phyloP scores from a whole-genome alignment of 495 filamentous ascomycete genomes.

The Rhizodiscina lignyota region DNA sequence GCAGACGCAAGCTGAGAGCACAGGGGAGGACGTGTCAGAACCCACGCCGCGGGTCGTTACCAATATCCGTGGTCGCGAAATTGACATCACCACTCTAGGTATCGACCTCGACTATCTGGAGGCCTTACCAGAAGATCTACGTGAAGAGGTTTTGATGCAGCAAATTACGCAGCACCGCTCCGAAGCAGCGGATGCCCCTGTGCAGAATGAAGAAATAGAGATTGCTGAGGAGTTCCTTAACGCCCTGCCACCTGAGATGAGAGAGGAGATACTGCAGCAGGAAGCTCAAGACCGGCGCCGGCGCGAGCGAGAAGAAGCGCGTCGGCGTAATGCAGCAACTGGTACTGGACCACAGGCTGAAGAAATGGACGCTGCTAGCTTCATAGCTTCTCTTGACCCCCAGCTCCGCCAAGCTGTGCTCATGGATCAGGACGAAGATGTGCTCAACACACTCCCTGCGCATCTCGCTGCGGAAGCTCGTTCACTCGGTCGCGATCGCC shows the following conservation, averaged over 20 bases:
- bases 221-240: slow-evolving; percentile 91
- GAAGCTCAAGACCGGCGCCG: slow-evolving; percentile 81
- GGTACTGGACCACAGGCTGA: slow-evolving; percentile 41
- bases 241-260: slow-evolving; percentile 77
- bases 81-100: slow-evolving; percentile 85
- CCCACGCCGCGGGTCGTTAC: slow-evolving; percentile 47
- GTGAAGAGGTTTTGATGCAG: slow-evolving; percentile 86
- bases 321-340: slow-evolving; percentile 36
- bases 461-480: slow-evolving; percentile 78
- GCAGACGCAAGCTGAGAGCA: slow-evolving; percentile 21
- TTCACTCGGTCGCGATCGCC: slow-evolving; percentile 42
- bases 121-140: slow-evolving; percentile 81
- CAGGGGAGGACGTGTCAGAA: slow-evolving; percentile 28
- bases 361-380: slow-evolving; percentile 88
- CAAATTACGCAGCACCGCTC: slow-evolving; percentile 70
- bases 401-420: slow-evolving; percentile 71
- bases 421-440: slow-evolving; percentile 79
- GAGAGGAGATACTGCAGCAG: slow-evolving; percentile 74
- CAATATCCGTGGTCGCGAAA: slow-evolving; percentile 63
- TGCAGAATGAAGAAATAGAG: slow-evolving; percentile 67
- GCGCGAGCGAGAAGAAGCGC: slow-evolving; percentile 61
- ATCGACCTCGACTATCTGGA: slow-evolving; percentile 91
- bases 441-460: slow-evolving; percentile 68
- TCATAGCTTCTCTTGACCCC: slow-evolving; percentile 80
- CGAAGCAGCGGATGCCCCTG: slow-evolving; percentile 57